Conservation (phyloP, 2,329 filamentous ascomycete species). For the Coleophoma cylindrospora region DNA sequence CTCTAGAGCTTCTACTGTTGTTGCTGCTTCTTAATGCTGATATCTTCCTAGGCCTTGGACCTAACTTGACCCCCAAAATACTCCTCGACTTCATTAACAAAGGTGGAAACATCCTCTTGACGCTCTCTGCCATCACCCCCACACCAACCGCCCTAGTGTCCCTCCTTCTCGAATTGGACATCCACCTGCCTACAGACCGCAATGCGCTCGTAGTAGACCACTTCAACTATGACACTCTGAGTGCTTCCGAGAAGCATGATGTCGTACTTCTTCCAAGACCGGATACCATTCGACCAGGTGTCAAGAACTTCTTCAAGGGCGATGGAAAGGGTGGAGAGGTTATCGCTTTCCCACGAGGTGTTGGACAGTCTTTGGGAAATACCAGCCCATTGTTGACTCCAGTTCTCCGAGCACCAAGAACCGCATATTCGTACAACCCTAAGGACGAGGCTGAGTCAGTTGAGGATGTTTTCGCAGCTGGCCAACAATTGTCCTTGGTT, state of each 20-base stretch:
- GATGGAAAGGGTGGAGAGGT: slow-evolving; percentile 44
- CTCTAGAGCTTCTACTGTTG: slow-evolving; percentile 12
- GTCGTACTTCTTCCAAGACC: slow-evolving; percentile 76
- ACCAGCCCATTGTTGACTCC: slow-evolving; percentile 72
- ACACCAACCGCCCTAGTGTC: slow-evolving; percentile 71
- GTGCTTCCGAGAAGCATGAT: slow-evolving; percentile 79
- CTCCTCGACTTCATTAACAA: slow-evolving; percentile 90
- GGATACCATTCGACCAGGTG: slow-evolving; percentile 55
- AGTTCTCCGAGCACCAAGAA: slow-evolving; percentile 74
- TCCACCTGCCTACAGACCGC: slow-evolving; percentile 80
- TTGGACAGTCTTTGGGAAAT: slow-evolving; percentile 78
- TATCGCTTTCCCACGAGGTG: slow-evolving; percentile 75
- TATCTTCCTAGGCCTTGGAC: slow-evolving; percentile 65
- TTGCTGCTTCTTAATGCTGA: slow-evolving; percentile 5
- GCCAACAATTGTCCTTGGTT: slow-evolving; percentile 78
- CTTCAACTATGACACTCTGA: slow-evolving; percentile 82
- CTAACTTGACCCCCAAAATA: slow-evolving; percentile 77
- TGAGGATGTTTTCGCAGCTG: slow-evolving; percentile 81
- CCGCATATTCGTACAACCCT: slow-evolving; percentile 89
- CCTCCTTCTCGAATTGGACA: slow-evolving; percentile 82
- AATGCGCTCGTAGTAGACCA: slow-evolving; percentile 87
- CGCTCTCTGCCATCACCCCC: slow-evolving; percentile 67
- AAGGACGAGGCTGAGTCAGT: slow-evolving; percentile 72
- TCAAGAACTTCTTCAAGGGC: slow-evolving; percentile 74
- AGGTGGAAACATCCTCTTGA: slow-evolving; percentile 84